Percentiles rank a stretch among this genome's conserved stretches.
phyloP scores from a whole-genome alignment of 1,284 basidiomycete genomes.

The Apiotrichum gamsii region DNA sequence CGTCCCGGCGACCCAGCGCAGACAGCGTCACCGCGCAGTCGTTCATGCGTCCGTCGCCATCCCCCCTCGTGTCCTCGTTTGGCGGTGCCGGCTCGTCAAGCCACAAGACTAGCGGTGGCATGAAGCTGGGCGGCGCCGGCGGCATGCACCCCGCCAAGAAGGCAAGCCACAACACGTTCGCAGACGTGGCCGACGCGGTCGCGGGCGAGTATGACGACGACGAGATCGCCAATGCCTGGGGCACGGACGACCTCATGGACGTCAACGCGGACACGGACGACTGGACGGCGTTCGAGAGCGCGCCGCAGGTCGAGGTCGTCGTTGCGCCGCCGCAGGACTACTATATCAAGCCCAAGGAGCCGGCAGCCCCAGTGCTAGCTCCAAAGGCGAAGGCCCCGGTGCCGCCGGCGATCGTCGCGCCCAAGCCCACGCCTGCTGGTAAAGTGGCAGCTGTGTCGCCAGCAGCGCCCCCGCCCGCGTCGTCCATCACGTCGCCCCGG shows the following conservation, averaged over 20 bases:
- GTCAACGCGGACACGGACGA: conserved; percentile 75
- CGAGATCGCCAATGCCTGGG: conserved; percentile 57
- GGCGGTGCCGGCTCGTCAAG: not conserved
- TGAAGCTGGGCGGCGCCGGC: conserved; percentile 64
- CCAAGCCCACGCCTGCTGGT: not conserved
- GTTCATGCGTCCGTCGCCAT: not conserved
- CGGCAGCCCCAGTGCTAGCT: not conserved
- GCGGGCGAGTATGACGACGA: conserved; percentile 51
- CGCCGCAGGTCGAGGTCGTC: conserved; percentile 45
- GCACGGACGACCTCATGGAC: conserved; percentile 70
- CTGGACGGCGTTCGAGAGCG: conserved; percentile 85
- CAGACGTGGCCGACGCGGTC: conserved; percentile 54
- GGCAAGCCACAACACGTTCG: not conserved
- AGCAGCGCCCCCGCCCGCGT: not conserved
- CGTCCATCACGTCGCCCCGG: conserved; percentile 2
- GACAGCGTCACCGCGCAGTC: conserved; percentile 12
- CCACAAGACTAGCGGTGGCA: conserved; percentile 39
- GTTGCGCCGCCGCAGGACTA: conserved; percentile 32
- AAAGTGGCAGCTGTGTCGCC: too few relatives aligned
- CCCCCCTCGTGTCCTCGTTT: conserved; percentile 6
- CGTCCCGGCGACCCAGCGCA: conserved; percentile 20
- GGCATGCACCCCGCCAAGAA: too few relatives aligned
- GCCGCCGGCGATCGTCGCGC: not conserved
- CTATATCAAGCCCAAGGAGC: conserved; percentile 20
- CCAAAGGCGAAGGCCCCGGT: not conserved